A percentile compares a stretch with the other conserved stretches of the same genome.
Conservation (phyloP, 345 rosid species). For the Chamaenerion angustifolium region DNA sequence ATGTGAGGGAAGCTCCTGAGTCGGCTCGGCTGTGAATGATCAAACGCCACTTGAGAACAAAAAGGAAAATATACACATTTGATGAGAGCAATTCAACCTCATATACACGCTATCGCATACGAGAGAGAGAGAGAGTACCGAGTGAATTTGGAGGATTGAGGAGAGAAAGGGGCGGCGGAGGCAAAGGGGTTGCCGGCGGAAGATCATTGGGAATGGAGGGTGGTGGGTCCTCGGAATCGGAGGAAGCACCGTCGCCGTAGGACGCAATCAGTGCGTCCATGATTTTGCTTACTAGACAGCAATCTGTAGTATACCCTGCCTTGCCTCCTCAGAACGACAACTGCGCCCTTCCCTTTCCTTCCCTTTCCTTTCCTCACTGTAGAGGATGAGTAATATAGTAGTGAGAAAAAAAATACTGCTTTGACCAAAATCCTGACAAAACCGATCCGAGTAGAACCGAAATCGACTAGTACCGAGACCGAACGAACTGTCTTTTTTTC, state of each 20-base stretch:
- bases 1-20: constrained; percentile 79
- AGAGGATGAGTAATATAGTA: too few species aligned
- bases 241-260: constrained; percentile 44
- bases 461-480: too few species aligned
- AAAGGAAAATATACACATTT: constrained; percentile 13
- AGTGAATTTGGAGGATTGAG: constrained; percentile 40
- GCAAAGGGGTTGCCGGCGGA: constrained; percentile 15
- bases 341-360: too few species aligned
- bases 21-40: constrained; percentile 35
- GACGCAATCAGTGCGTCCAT: constrained; percentile 67
- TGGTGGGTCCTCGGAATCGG: constrained; percentile 17
- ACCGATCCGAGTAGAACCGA: too few species aligned
- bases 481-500: too few species aligned
- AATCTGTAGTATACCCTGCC: too few species aligned
- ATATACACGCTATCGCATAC: neutral
- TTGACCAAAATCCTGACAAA: too few species aligned
- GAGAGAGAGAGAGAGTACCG: constrained; percentile 15
- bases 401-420: too few species aligned
- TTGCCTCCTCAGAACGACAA: too few species aligned
- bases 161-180: constrained; percentile 73
- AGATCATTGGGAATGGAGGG: constrained; percentile 9
- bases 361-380: too few species aligned
- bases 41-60: constrained; percentile 11
- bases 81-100: neutral
- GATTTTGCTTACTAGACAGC: too few species aligned